Evolutionary conservation across 805 yeast genomes (phyloP).

Genomic region (Zygosaccharomyces kombuchaensis): DNA sequence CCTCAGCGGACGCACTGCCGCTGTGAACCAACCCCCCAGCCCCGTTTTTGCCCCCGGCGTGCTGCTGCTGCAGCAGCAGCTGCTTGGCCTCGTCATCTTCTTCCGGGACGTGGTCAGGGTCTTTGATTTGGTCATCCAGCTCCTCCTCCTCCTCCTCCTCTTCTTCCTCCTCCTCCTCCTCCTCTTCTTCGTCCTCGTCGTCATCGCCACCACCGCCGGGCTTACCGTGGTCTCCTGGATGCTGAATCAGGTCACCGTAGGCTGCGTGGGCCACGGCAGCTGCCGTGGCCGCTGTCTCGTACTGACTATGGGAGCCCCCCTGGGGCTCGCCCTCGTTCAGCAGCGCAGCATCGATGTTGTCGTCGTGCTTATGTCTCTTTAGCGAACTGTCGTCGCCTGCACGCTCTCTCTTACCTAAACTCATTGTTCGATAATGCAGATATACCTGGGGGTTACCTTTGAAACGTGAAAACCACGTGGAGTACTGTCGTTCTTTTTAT

Average conservation of each 20-base stretch:
- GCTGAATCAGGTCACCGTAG: conserved; percentile 25
- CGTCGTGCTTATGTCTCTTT: conserved; percentile 21
- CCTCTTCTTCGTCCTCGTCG: conserved; percentile 7
- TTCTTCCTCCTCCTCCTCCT: conserved; percentile 15
- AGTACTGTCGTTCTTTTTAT: conserved; percentile 8
- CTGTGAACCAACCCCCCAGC: conserved; percentile 4
- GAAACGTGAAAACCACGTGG: conserved; percentile 36
- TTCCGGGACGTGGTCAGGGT: conserved; percentile 16
- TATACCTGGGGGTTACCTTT: conserved; percentile 1
- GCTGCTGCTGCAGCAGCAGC: background rate
- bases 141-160: conserved; percentile 18
- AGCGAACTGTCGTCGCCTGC: conserved; percentile 7
- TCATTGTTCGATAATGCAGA: conserved; percentile 1
- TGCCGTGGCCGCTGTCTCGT: conserved; percentile 19
- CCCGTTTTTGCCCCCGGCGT: conserved; percentile 9
- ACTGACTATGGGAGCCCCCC: conserved; percentile 6
- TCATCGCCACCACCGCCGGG: conserved; percentile 3
- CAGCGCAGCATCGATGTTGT: conserved; percentile 33
- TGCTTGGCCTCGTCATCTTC: conserved; percentile 10
- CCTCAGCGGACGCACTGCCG: conserved; percentile 3
- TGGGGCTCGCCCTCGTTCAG: conserved; percentile 15
- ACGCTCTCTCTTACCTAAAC: conserved; percentile 10
- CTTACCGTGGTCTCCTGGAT: conserved; percentile 18
- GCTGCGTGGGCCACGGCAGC: conserved; percentile 30
- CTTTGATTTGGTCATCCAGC: conserved; percentile 20